Conservation (phyloP, 768 basidiomycete genomes). For the Trametopsis cervina region DNA sequence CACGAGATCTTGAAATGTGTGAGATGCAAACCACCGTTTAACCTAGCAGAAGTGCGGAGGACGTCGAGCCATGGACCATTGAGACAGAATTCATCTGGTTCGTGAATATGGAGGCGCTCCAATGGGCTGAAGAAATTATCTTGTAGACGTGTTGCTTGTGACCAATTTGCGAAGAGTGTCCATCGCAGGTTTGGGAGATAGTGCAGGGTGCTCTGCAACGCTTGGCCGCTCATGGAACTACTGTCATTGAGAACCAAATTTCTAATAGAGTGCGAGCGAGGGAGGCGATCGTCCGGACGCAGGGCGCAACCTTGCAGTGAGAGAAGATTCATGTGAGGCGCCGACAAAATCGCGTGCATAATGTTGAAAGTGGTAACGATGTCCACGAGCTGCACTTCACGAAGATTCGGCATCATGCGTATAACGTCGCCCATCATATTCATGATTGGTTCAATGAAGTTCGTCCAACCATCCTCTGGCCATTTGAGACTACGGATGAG, state of each 20-base stretch:
- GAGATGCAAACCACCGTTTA: not conserved
- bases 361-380: not conserved
- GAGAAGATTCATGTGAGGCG: not conserved
- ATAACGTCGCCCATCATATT: not conserved
- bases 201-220: not conserved
- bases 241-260: not conserved
- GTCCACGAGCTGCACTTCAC: not conserved
- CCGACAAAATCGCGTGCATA: not conserved
- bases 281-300: no score
- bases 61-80: not conserved
- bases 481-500: not conserved
- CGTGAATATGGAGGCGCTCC: not conserved
- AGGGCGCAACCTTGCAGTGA: not conserved
- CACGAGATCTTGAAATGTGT: slow-evolving; percentile 1
- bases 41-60: not conserved
- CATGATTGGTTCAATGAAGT: not conserved
- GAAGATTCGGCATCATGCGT: not conserved
- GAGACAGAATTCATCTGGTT: not conserved
- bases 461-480: not conserved
- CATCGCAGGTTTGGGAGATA: not conserved
- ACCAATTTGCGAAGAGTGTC: not conserved
- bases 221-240: not conserved
- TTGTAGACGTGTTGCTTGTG: not conserved
- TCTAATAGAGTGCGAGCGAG: no score
- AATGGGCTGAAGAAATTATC: slow-evolving; percentile 1